Percentiles rank a stretch among this genome's conserved stretches.
Conservation (phyloP, 495 filamentous ascomycete species). For the Neurospora terricola region DNA sequence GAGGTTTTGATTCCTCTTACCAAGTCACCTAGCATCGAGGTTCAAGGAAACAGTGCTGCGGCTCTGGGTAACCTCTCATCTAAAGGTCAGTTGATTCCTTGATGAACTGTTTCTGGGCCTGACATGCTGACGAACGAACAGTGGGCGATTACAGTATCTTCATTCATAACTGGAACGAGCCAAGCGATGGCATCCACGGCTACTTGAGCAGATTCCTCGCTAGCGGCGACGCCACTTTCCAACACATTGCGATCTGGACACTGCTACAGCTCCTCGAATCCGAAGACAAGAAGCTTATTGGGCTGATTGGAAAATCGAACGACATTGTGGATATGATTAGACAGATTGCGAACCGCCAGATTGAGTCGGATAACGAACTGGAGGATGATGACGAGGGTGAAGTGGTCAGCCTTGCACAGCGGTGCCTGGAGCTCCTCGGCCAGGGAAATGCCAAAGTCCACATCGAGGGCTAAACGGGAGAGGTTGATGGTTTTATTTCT, state of each 20-base stretch:
- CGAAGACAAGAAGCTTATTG: conserved; percentile 75
- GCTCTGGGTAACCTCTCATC: conserved; percentile 92
- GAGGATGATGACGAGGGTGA: conserved; percentile 83
- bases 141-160: conserved; percentile 96
- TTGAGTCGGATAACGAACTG: conserved; percentile 85
- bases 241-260: conserved; percentile 99
- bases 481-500: background rate
- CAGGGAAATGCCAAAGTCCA: conserved; percentile 44
- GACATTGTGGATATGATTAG: conserved; percentile 87
- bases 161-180: conserved; percentile 84
- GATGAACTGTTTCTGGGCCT: background rate
- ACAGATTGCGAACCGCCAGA: conserved; percentile 75
- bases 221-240: conserved; percentile 93
- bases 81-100: conserved; percentile 57
- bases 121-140: conserved; percentile 25
- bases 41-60: conserved; percentile 95
- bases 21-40: conserved; percentile 89
- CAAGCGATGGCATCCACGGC: conserved; percentile 88
- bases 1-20: conserved; percentile 94
- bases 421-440: conserved; percentile 79
- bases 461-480: conserved; percentile 39
- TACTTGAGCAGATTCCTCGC: conserved; percentile 88
- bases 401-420: conserved; percentile 81
- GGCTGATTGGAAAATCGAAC: conserved; percentile 74
- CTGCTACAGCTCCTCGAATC: conserved; percentile 91